Percentiles rank a stretch among this genome's conserved stretches.
Conservation (phyloP, 2,329 filamentous ascomycete genomes). For the Conoideocrella luteorostrata region DNA sequence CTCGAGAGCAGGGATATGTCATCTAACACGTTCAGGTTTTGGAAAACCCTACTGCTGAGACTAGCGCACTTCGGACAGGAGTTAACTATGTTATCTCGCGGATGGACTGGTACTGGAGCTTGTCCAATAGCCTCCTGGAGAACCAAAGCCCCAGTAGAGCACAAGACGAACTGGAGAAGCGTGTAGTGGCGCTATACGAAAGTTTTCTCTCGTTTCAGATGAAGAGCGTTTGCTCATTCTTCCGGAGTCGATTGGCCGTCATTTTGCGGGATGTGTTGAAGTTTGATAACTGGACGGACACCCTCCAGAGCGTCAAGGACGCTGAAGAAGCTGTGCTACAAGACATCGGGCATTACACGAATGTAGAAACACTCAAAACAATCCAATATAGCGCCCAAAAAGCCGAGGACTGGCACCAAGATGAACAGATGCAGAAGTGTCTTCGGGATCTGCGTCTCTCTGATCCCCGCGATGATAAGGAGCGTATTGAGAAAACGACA, state of each 20-base stretch:
- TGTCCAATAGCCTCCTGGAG: constrained; percentile 22
- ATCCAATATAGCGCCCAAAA: no score
- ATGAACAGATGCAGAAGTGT: no score
- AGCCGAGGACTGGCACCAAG: no score
- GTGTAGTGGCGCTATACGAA: constrained; percentile 31
- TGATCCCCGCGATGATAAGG: no score
- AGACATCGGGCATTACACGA: no score
- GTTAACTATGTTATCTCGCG: constrained; percentile 25
- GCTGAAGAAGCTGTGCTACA: constrained; percentile 21
- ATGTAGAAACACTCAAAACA: no score
- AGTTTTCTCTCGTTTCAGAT: constrained; percentile 34
- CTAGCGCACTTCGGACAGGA: constrained; percentile 20
- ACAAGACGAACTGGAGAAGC: constrained; percentile 23
- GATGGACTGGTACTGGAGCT: constrained; percentile 31
- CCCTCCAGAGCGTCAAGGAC: background rate
- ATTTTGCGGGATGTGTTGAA: constrained; percentile 23
- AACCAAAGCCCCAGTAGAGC: constrained; percentile 13
- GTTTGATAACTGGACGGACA: constrained; percentile 28
- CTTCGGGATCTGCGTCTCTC: no score
- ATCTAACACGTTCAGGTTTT: constrained; percentile 25
- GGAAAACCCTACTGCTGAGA: constrained; percentile 20
- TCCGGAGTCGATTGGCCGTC: constrained; percentile 20
- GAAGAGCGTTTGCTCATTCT: constrained; percentile 31
- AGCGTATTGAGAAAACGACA: no score
- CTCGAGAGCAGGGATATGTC: no score